phyloP scores from a whole-genome alignment of 2,329 filamentous ascomycete genomes.

The Corinectria fuckeliana region DNA sequence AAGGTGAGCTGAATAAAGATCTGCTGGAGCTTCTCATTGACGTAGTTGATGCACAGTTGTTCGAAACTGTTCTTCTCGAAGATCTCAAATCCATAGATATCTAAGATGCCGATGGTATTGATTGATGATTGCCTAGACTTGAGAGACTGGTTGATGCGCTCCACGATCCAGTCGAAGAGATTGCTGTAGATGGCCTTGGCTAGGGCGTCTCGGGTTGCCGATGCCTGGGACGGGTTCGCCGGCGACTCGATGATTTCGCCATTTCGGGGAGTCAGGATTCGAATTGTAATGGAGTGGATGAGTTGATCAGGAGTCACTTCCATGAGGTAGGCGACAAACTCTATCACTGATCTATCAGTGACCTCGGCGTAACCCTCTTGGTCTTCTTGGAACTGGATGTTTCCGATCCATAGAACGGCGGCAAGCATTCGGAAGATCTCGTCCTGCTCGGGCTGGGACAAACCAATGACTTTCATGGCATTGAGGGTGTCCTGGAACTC shows the following conservation, averaged over 20 bases:
- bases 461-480: constrained; percentile 93
- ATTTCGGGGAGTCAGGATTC: constrained; percentile 75
- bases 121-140: constrained; percentile 76
- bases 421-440: constrained; percentile 96
- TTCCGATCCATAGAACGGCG: constrained; percentile 91
- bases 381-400: constrained; percentile 89
- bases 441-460: constrained; percentile 88
- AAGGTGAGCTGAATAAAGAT: constrained; percentile 98
- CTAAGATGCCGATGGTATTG: constrained; percentile 93
- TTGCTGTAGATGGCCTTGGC: constrained; percentile 98
- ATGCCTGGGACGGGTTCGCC: constrained; percentile 85
- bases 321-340: constrained; percentile 92
- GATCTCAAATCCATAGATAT: constrained; percentile 99
- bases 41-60: constrained; percentile 99
- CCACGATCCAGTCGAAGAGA: constrained; percentile 98
- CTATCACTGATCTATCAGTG: constrained; percentile 86
- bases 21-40: constrained; percentile 98
- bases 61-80: constrained; percentile 99
- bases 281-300: constrained; percentile 86
- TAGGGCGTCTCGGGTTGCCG: constrained; percentile 86
- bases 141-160: constrained; percentile 87
- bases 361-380: constrained; percentile 89
- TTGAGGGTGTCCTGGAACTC: constrained; percentile 91
- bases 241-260: constrained; percentile 76
- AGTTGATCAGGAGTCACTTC: constrained; percentile 84